Evolutionary conservation across 495 filamentous ascomycete genomes (phyloP), one percentile per base, ranked within the genome.

Genomic region (Xylaria cubensis): DNA sequence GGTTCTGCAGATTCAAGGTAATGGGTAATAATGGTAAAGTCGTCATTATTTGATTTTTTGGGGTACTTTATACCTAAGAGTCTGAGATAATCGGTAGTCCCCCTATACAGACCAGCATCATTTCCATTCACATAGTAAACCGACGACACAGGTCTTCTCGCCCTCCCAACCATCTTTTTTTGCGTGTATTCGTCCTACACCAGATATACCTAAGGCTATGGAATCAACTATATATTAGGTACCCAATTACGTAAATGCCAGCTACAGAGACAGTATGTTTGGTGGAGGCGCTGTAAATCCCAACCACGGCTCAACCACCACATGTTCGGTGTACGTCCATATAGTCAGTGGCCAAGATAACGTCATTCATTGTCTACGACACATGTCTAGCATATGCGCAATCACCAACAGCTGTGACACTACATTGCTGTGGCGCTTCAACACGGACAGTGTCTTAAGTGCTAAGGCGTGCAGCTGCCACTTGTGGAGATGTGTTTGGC

Each of bases 321-420:
- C 46, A 48, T 32, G 24, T 9, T 48, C 62, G 6, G 62, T 48
- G 26, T 42, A 4, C 24, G 17, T 8, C 21, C 41, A 46, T 26
- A 42, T 64, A 42, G 42, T n/a, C 42, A 50, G 24, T 24, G 39
- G 24, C 21, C 21, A 29, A 64, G 42, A 64, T 64, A 64, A 64
- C 62, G 62, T 64, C 62, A 64, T 64, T 41, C 48, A 24, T 21
- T 3, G 62, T 64, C 21, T 64, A 15, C n/a, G 39, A 64, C 62
- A 48, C 17, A 64, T 64, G 61, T 64, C 63, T 26, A 44, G 24
- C 63, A 65, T 65, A 65, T 65, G 63, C 63, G 63, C 63, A 65
- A 65, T 65, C 26, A 50, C 63, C 44, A 50, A 65, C 63, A 65
- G 63, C 24, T 64, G 41, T 19, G 36, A 48, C 62, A 46, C 48